phyloP scores from a whole-genome alignment of 176 grass and related monocot genomes.

The Juncus effusus region DNA sequence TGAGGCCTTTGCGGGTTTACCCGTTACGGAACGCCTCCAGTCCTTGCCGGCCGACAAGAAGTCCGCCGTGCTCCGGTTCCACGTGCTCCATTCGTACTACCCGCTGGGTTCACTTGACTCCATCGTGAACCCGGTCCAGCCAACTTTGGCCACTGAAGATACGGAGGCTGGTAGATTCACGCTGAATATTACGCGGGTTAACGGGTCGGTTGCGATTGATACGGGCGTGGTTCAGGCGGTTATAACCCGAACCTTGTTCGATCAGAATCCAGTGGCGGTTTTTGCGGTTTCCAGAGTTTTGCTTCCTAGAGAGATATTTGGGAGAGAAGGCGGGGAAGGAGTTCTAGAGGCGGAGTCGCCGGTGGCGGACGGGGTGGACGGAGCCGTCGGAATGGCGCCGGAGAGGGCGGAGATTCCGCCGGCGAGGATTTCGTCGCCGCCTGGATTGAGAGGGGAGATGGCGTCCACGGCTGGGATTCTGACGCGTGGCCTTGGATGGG shows the following conservation, averaged over 20 bases:
- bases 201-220: slow-evolving; percentile 89
- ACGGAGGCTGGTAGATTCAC: slow-evolving; percentile 77
- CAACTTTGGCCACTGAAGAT: slow-evolving; percentile 80
- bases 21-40: slow-evolving; percentile 64
- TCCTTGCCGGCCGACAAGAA: slow-evolving; percentile 81
- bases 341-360: slow-evolving; percentile 7
- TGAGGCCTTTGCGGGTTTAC: slow-evolving; percentile 82
- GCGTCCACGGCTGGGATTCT: slow-evolving; percentile 16
- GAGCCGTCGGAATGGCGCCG: slow-evolving; percentile 17
- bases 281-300: slow-evolving; percentile 92
- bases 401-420: slow-evolving; percentile 35
- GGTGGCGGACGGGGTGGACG: background rate
- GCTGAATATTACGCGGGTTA: slow-evolving; percentile 92
- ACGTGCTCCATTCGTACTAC: slow-evolving; percentile 96
- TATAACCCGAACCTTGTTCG: slow-evolving; percentile 93
- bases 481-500: background rate
- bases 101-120: slow-evolving; percentile 90
- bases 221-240: slow-evolving; percentile 86
- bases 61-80: slow-evolving; percentile 86
- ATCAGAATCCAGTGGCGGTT: slow-evolving; percentile 82
- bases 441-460: slow-evolving; percentile 22
- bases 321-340: background rate
- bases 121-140: slow-evolving; percentile 98
- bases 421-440: slow-evolving; percentile 54
- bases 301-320: slow-evolving; percentile 84